These are phyloP conservation scores for Austroboletus novae-zelandiae DNA, from an alignment of 1,284 basidiomycete species.

Conservation along the genomic window DNA sequence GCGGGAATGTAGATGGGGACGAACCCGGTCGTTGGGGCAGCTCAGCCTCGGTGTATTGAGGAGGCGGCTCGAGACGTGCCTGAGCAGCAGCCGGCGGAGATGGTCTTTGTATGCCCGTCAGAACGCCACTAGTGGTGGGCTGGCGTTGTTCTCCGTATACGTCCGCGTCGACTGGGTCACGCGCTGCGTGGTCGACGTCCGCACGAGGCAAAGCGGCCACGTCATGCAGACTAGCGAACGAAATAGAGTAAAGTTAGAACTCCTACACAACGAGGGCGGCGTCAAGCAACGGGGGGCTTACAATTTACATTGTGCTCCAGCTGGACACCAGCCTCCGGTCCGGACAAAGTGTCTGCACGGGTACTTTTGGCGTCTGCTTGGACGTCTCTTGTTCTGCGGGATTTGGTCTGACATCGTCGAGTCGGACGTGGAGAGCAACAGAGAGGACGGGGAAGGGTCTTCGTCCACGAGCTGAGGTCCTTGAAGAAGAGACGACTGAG, in stretches of 20 bases:
- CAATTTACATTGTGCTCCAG: conserved; percentile 45
- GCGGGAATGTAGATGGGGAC: background rate
- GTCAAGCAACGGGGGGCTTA: conserved; percentile 24
- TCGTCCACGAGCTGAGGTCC: conserved; percentile 14
- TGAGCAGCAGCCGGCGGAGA: conserved; percentile 8
- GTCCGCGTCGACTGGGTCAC: conserved; percentile 4
- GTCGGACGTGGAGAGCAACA: conserved; percentile 26
- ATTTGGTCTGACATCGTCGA: conserved; percentile 9
- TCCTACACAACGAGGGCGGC: background rate
- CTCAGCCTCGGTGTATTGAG: conserved; percentile 34
- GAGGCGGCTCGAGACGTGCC: conserved; percentile 22
- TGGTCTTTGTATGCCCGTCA: conserved; percentile 19
- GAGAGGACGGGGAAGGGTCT: conserved; percentile 15
- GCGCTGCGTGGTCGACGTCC: conserved; percentile 1
- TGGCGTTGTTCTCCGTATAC: conserved; percentile 6
- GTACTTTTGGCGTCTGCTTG: conserved; percentile 32
- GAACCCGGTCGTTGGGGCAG: conserved; percentile 32
- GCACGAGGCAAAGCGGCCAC: conserved; percentile 9
- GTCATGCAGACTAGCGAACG: conserved; percentile 40
- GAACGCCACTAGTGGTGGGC: conserved; percentile 27
- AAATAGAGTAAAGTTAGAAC: conserved; percentile 1
- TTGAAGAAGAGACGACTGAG: conserved; percentile 5
- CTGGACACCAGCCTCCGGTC: conserved; percentile 44
- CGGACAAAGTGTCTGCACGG: conserved; percentile 44
- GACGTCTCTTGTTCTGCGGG: conserved; percentile 8